Conservation (phyloP, 768 basidiomycete genomes). For the Trametes cinnabarina region DNA sequence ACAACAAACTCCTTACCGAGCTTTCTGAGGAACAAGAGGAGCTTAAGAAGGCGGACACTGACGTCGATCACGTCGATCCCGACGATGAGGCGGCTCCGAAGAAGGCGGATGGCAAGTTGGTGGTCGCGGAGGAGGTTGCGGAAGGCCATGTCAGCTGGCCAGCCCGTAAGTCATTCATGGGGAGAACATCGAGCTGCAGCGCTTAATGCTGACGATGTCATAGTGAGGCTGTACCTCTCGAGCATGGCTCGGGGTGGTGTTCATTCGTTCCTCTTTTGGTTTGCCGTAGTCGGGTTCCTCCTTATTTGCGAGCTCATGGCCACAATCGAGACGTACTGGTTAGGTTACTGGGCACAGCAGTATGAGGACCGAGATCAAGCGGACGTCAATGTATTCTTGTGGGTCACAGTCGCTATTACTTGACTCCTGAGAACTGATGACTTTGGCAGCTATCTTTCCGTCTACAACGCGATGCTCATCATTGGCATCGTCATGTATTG, state of each 20-base stretch:
- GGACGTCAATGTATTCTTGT: constrained; percentile 34
- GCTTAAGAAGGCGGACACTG: constrained; percentile 23
- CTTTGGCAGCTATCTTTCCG: constrained; percentile 28
- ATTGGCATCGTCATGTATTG: constrained; percentile 22
- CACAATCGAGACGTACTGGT: constrained; percentile 33
- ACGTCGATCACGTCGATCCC: constrained; percentile 19
- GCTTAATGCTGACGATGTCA: background rate
- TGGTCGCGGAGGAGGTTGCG: constrained; percentile 37
- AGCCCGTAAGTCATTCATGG: constrained; percentile 26
- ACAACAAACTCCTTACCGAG: constrained; percentile 34
- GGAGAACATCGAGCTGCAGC: background rate
- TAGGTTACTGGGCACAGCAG: constrained; percentile 37
- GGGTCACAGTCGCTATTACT: constrained; percentile 6
- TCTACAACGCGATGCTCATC: constrained; percentile 25
- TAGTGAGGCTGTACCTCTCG: constrained; percentile 33
- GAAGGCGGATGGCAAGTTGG: constrained; percentile 31
- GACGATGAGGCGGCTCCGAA: constrained; percentile 5
- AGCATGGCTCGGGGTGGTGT: constrained; percentile 30
- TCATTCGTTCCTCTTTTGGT: constrained; percentile 29
- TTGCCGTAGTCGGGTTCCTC: constrained; percentile 20
- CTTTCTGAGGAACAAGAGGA: constrained; percentile 24
- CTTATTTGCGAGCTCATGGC: constrained; percentile 16
- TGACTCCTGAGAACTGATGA: background rate
- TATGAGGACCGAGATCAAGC: constrained; percentile 29
- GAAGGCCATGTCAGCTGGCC: constrained; percentile 37